Percentiles rank a stretch among this genome's conserved stretches.
These are phyloP conservation scores for Paecilomyces niveus DNA, from an alignment of 2,329 filamentous ascomycete genomes.

Conservation along the genomic window DNA sequence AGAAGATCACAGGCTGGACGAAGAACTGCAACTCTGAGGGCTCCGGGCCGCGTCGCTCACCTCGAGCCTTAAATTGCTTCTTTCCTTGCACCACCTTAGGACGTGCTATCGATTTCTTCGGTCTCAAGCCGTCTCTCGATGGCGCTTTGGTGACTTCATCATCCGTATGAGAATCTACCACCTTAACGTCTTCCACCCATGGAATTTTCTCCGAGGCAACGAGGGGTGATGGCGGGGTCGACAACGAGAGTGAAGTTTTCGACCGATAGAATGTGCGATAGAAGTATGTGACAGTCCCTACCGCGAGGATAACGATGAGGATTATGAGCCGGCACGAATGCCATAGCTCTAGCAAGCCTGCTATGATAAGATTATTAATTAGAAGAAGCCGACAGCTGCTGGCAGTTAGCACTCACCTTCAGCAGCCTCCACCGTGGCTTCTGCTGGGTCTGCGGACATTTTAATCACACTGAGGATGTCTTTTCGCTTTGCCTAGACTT, in stretches of 20 bases:
- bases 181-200: conserved; percentile 3
- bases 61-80: conserved; percentile 20
- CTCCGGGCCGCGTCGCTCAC: conserved; percentile 13
- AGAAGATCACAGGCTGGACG: conserved; percentile 71
- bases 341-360: conserved; percentile 39
- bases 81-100: conserved; percentile 29
- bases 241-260: conserved; percentile 21
- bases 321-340: conserved; percentile 39
- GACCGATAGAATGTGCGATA: conserved; percentile 17
- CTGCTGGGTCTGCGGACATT: neutral
- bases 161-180: neutral
- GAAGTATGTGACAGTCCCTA: neutral
- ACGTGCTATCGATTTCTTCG: conserved; percentile 14
- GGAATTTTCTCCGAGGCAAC: conserved; percentile 17
- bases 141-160: neutral
- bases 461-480: neutral
- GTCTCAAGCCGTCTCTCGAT: neutral
- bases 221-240: conserved; percentile 24
- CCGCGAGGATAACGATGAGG: conserved; percentile 22
- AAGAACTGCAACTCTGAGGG: conserved; percentile 15
- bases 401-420: neutral
- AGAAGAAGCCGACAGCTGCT: neutral
- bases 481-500: neutral
- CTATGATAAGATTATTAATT: neutral
- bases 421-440: neutral